Conservation (phyloP, 805 yeast genomes). For the Ogataea trehaloabstinens region DNA sequence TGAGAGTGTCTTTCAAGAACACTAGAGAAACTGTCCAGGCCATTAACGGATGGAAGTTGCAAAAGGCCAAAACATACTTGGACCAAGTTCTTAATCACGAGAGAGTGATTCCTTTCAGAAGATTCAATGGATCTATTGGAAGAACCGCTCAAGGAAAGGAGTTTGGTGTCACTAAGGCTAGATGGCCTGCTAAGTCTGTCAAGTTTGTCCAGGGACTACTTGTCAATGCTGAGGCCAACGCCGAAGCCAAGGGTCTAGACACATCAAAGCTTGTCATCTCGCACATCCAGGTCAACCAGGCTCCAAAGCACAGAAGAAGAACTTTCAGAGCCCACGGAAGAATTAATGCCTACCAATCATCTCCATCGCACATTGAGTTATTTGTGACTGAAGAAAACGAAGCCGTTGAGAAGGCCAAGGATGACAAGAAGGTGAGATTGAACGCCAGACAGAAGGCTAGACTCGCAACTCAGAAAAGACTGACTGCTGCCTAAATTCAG, state of each 20-base stretch:
- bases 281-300: conserved; percentile 99
- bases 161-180: conserved; percentile 99
- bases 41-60: conserved; percentile 95
- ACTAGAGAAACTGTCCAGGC: conserved; percentile 99
- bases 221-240: conserved; percentile 97
- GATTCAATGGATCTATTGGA: conserved; percentile 94
- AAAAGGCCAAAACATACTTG: conserved; percentile 93
- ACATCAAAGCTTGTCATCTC: conserved; percentile 89
- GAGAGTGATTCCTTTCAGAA: conserved; percentile 99
- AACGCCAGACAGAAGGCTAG: conserved; percentile 92
- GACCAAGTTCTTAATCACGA: conserved; percentile 95
- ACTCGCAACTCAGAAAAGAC: conserved; percentile 83
- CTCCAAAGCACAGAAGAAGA: conserved; percentile 99
- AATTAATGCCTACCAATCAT: conserved; percentile 98
- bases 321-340: conserved; percentile 99
- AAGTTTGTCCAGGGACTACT: conserved; percentile 91
- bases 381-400: conserved; percentile 94
- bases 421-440: conserved; percentile 57
- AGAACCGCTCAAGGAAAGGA: conserved; percentile 99
- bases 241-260: conserved; percentile 99
- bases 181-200: conserved; percentile 99
- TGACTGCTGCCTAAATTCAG: conserved; percentile 64
- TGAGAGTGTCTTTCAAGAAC: conserved; percentile 99
- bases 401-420: conserved; percentile 83
- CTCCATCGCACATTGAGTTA: conserved; percentile 98